A percentile compares a stretch with the other conserved stretches of the same genome.
Conservation (phyloP, 2,329 filamentous ascomycete genomes). For the Orbilia quercus region DNA sequence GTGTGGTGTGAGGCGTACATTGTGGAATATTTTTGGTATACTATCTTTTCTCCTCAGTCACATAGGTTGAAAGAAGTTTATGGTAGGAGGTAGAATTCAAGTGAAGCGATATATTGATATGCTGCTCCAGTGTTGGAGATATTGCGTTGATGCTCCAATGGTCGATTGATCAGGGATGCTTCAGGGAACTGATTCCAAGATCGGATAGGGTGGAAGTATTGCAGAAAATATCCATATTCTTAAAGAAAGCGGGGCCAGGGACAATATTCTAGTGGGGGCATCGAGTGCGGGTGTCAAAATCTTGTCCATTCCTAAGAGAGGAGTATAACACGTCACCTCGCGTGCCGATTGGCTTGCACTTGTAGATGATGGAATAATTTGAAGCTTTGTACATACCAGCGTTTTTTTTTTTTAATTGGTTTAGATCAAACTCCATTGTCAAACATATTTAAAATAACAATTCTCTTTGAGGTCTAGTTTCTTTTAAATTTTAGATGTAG, state of each 20-base stretch:
- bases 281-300: conserved; percentile 27
- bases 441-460: neutral
- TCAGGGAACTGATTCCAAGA: neutral
- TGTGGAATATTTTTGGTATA: no score
- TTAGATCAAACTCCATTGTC: neutral
- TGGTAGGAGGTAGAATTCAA: no score
- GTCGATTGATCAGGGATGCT: neutral
- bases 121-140: conserved; percentile 47
- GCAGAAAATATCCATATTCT: neutral
- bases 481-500: no score
- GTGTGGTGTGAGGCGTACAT: conserved; percentile 22
- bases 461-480: no score
- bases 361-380: conserved; percentile 18
- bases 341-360: conserved; percentile 31
- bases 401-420: neutral
- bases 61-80: no score
- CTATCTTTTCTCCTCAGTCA: no score
- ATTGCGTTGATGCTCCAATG: conserved; percentile 25
- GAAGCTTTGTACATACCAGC: conserved; percentile 16
- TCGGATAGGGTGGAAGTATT: neutral
- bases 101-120: neutral
- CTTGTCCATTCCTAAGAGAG: conserved; percentile 27
- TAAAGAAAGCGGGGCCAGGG: neutral
- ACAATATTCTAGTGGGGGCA: conserved; percentile 8
- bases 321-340: conserved; percentile 31